A percentile compares a stretch with the other conserved stretches of the same genome.
These are phyloP conservation scores for Angomonas ambiguus DNA, from an alignment of 208 protist genomes.

Conservation along the genomic window DNA sequence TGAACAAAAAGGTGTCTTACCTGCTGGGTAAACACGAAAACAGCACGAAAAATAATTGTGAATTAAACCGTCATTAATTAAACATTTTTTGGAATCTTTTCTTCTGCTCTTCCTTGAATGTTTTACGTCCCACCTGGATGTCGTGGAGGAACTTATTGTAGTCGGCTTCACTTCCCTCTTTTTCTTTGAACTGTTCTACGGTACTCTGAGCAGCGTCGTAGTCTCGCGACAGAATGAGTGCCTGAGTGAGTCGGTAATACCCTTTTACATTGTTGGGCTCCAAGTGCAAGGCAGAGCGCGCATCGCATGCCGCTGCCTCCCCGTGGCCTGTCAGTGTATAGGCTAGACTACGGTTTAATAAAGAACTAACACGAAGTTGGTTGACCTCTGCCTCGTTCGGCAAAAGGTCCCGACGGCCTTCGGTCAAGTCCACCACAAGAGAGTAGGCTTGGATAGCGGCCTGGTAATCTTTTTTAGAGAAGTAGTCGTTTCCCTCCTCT, in stretches of 20 bases:
- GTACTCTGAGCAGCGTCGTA: conserved; percentile 36
- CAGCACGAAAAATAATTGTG: neutral
- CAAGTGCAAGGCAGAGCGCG: conserved; percentile 29
- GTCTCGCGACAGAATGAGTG: conserved; percentile 44
- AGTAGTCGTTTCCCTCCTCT: conserved; percentile 52
- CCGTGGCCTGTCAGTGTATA: conserved; percentile 25
- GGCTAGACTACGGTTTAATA: conserved; percentile 72
- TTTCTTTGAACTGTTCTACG: conserved; percentile 25
- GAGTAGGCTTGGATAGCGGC: conserved; percentile 61
- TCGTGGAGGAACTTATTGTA: conserved; percentile 25
- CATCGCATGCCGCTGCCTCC: conserved; percentile 39
- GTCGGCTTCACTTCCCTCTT: conserved; percentile 34
- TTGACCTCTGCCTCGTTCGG: conserved; percentile 49
- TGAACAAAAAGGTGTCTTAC: conserved; percentile 1
- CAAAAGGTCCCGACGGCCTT: conserved; percentile 65
- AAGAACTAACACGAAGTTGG: conserved; percentile 33
- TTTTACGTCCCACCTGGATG: conserved; percentile 29
- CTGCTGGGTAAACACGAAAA: neutral
- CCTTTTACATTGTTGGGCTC: conserved; percentile 49
- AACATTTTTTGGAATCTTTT: conserved; percentile 76
- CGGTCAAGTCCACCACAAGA: conserved; percentile 44
- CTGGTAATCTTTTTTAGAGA: conserved; percentile 35
- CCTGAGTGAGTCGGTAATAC: conserved; percentile 58
- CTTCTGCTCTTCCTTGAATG: conserved; percentile 38
- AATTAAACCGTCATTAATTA: conserved; percentile 17